phyloP scores from a whole-genome alignment of 139 green algal species.

The Closterium sp. region DNA sequence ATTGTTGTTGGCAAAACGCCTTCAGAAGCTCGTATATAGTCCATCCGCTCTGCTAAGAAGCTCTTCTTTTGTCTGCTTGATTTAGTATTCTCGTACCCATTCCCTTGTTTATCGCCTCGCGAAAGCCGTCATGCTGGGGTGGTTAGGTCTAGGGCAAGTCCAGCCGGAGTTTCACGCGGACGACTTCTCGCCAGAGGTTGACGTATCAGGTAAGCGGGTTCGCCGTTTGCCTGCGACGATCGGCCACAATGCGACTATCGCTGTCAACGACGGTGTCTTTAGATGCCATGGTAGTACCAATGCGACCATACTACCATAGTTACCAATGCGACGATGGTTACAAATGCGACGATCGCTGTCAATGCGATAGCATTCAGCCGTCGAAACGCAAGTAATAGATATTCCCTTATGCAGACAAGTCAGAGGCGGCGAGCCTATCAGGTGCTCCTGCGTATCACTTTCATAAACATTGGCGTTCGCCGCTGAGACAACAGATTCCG shows the following conservation, averaged over 20 bases:
- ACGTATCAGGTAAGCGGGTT: background rate
- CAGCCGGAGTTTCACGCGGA: background rate
- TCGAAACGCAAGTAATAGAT: background rate
- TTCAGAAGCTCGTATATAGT: background rate
- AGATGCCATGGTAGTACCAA: too few relatives aligned
- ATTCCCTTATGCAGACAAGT: background rate
- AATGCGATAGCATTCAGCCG: background rate
- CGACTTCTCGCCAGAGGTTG: background rate
- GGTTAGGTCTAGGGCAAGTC: background rate
- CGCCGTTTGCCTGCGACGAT: too few relatives aligned
- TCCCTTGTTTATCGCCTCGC: background rate
- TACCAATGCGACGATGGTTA: too few relatives aligned
- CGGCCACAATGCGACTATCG: background rate
- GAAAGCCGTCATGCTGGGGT: background rate
- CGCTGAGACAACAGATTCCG: background rate
- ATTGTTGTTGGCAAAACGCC: background rate
- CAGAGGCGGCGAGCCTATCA: background rate
- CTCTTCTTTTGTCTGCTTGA: background rate
- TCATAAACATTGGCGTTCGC: background rate
- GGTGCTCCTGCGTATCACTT: background rate
- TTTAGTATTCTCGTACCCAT: background rate
- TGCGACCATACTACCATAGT: too few relatives aligned
- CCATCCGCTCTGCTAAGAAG: background rate
- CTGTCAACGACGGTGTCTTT: background rate
- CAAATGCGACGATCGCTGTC: background rate